Conservation (phyloP, 805 yeast genomes). For the Yarrowia yakushimensis region DNA sequence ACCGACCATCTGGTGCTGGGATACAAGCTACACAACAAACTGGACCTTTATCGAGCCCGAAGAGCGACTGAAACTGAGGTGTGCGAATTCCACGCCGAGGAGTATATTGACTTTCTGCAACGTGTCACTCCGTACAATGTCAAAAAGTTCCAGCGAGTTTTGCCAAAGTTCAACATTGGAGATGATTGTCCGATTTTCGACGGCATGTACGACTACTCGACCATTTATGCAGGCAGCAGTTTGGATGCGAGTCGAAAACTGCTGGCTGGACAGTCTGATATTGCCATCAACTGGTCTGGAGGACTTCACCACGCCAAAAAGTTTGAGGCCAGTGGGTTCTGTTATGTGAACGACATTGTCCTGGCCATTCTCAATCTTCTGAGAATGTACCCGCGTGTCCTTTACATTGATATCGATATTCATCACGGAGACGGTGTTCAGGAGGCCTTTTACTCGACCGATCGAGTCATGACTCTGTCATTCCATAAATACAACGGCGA, state of each 20-base stretch:
- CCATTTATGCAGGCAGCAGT: slow-evolving; percentile 83
- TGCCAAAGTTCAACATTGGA: slow-evolving; percentile 79
- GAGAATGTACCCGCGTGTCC: slow-evolving; percentile 78
- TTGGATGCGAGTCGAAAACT: slow-evolving; percentile 86
- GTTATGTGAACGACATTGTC: slow-evolving; percentile 87
- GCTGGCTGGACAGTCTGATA: slow-evolving; percentile 77
- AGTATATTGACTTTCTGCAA: slow-evolving; percentile 73
- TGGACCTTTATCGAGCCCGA: slow-evolving; percentile 86
- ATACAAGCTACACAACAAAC: slow-evolving; percentile 78
- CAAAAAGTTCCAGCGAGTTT: slow-evolving; percentile 52
- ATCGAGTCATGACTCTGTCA: slow-evolving; percentile 84
- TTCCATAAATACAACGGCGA: slow-evolving; percentile 88
- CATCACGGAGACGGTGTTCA: slow-evolving; percentile 97
- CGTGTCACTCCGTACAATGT: slow-evolving; percentile 73
- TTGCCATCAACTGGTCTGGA: slow-evolving; percentile 91
- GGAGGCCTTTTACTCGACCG: slow-evolving; percentile 89
- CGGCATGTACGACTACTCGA: slow-evolving; percentile 87
- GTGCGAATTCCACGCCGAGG: slow-evolving; percentile 78
- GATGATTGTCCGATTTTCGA: slow-evolving; percentile 95
- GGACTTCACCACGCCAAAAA: slow-evolving; percentile 93
- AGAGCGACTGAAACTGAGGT: slow-evolving; percentile 80
- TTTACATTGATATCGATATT: slow-evolving; percentile 84
- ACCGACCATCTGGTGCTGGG: slow-evolving; percentile 87
- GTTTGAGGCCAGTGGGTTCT: slow-evolving; percentile 84
- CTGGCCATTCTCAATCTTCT: slow-evolving; percentile 75